A percentile compares a stretch with the other conserved stretches of the same genome.
Evolutionary conservation across 2,329 filamentous ascomycete species (phyloP).

Genomic region (Sphaerostilbella broomeana): DNA sequence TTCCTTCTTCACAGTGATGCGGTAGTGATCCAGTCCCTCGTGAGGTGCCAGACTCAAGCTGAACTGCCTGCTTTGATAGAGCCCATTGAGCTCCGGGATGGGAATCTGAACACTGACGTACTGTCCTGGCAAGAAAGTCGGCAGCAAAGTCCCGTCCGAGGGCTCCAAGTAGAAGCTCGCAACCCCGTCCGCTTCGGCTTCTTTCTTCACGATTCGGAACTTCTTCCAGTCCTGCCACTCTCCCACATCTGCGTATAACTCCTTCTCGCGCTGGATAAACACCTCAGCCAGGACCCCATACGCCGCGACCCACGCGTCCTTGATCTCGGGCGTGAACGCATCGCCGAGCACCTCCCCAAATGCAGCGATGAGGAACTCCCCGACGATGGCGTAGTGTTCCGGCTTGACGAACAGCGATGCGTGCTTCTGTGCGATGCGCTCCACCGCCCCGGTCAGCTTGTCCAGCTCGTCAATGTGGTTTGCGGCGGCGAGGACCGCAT

Average conservation of each 20-base stretch:
- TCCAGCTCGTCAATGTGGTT: slow-evolving; percentile 63
- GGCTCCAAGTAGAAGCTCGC: slow-evolving; percentile 66
- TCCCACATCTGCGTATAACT: slow-evolving; percentile 48
- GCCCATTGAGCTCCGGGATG: slow-evolving; percentile 50
- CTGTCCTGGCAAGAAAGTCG: slow-evolving; percentile 61
- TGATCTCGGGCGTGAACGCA: slow-evolving; percentile 58
- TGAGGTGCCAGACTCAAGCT: slow-evolving; percentile 56
- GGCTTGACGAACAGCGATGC: slow-evolving; percentile 60
- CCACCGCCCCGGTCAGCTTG: slow-evolving; percentile 47
- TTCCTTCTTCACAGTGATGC: slow-evolving; percentile 68
- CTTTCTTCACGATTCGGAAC: slow-evolving; percentile 53
- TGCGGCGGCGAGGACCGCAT: slow-evolving; percentile 64
- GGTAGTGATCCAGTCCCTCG: slow-evolving; percentile 51
- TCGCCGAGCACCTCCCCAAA: slow-evolving; percentile 61
- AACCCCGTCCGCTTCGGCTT: slow-evolving; percentile 53
- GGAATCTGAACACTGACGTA: slow-evolving; percentile 62
- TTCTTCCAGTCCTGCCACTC: slow-evolving; percentile 43
- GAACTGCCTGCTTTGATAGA: slow-evolving; percentile 68
- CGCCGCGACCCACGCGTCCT: slow-evolving; percentile 63
- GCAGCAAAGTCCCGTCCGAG: slow-evolving; percentile 47
- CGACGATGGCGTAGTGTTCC: slow-evolving; percentile 65
- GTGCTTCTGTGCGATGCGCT: slow-evolving; percentile 72
- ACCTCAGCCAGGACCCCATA: slow-evolving; percentile 65
- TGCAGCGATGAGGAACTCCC: slow-evolving; percentile 58
- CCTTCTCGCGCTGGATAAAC: slow-evolving; percentile 58